Conservation (phyloP, 2,329 filamentous ascomycete genomes). For the Talaromyces sp. region DNA sequence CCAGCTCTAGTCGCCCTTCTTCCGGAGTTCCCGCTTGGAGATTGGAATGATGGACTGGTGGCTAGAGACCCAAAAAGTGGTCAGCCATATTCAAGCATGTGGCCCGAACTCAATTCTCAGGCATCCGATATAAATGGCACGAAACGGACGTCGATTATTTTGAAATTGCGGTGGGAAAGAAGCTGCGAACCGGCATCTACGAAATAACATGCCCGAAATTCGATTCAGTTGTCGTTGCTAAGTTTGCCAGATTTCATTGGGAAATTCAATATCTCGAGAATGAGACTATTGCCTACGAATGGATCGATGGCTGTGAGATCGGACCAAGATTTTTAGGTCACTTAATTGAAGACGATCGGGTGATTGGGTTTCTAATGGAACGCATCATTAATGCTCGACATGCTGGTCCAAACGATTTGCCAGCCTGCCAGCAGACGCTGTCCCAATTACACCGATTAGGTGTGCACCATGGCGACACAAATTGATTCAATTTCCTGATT, state of each 20-base stretch:
- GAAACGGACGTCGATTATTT: constrained; percentile 23
- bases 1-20: constrained; percentile 25
- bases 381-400: constrained; percentile 24
- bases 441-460: background rate
- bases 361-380: constrained; percentile 42
- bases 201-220: constrained; percentile 20
- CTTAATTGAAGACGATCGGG: constrained; percentile 36
- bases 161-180: constrained; percentile 21
- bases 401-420: constrained; percentile 24
- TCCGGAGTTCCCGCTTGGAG: constrained; percentile 24
- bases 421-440: background rate
- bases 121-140: constrained; percentile 26
- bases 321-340: constrained; percentile 41
- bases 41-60: constrained; percentile 32
- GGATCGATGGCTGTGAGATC: constrained; percentile 34
- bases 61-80: constrained; percentile 19
- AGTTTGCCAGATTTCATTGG: constrained; percentile 40
- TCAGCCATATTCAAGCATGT: constrained; percentile 22
- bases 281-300: constrained; percentile 38
- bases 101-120: constrained; percentile 21
- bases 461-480: background rate
- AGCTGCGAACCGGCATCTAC: constrained; percentile 26
- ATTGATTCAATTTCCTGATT: background rate
- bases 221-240: constrained; percentile 27
- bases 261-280: constrained; percentile 36